Evolutionary conservation across 208 protist genomes (phyloP).

Genomic region (Trypanosoma theileri): DNA sequence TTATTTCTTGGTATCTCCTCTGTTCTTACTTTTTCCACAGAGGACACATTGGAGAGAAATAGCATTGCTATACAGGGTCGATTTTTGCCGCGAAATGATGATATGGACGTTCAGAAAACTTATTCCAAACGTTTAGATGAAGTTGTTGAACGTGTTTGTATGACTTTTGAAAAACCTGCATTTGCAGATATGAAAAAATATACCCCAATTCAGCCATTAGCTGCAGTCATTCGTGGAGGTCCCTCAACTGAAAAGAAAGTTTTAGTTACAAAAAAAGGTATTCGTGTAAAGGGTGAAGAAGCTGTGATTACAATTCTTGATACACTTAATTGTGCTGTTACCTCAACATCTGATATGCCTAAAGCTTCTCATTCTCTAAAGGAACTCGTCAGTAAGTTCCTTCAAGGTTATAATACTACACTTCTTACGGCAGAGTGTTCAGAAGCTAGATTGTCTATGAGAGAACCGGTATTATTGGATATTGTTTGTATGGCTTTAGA

Average conservation of each 20-base stretch:
- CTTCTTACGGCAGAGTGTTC: conserved; percentile 5
- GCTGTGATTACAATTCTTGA: neutral
- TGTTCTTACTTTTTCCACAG: too few species aligned
- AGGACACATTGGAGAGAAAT: neutral
- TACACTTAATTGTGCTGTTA: neutral
- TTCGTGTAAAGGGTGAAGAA: neutral
- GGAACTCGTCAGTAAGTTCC: conserved; percentile 5
- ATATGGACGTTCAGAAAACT: neutral
- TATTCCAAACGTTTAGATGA: conserved; percentile 11
- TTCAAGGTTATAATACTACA: conserved; percentile 4
- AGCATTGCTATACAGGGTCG: neutral
- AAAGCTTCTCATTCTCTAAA: neutral
- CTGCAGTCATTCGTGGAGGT: neutral
- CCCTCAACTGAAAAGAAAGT: neutral
- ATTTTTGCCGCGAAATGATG: neutral
- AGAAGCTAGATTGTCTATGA: neutral
- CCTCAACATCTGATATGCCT: neutral
- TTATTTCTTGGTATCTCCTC: too few species aligned
- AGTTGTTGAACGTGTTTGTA: neutral
- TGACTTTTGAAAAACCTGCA: neutral
- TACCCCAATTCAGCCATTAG: neutral
- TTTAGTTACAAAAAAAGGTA: neutral
- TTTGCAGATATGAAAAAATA: neutral
- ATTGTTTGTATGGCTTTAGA: neutral
- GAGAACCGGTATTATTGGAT: neutral